A percentile compares a stretch with the other conserved stretches of the same genome.
Evolutionary conservation across 495 filamentous ascomycete species (phyloP).

Genomic region (Hypoxylon cercidicola): DNA sequence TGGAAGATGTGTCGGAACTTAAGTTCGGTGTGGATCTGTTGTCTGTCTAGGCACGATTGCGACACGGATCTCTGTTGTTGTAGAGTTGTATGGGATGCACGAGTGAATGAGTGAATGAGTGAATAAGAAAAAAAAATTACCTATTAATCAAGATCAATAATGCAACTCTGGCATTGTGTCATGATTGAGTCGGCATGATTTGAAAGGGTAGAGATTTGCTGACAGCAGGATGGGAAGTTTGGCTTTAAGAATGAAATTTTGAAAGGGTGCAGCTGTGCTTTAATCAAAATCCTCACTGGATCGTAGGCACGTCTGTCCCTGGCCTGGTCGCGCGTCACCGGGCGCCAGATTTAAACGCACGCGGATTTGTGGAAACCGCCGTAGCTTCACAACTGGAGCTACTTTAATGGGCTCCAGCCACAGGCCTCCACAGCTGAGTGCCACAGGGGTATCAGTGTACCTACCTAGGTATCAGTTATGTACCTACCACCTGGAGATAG

Average conservation of each 20-base stretch:
- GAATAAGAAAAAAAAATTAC: conserved; percentile 13
- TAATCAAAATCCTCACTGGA: conserved; percentile 29
- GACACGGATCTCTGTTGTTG: conserved; percentile 3
- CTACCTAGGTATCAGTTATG: too few species aligned
- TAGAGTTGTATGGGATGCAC: not conserved
- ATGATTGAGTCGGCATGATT: conserved; percentile 16
- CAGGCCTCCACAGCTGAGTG: too few species aligned
- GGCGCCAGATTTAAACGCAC: too few species aligned
- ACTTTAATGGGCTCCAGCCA: conserved; percentile 17
- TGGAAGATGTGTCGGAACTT: conserved; percentile 16
- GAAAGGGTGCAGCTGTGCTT: conserved; percentile 12
- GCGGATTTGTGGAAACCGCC: too few species aligned
- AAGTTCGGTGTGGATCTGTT: not conserved
- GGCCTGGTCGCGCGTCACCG: conserved; percentile 7
- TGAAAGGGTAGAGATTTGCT: conserved; percentile 11
- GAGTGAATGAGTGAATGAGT: too few species aligned
- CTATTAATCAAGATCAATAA: conserved; percentile 15
- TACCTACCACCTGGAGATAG: too few species aligned
- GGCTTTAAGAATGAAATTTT: conserved; percentile 15
- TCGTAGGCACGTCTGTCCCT: conserved; percentile 14
- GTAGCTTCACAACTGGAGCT: too few species aligned
- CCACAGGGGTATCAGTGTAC: too few species aligned
- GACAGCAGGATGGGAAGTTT: not conserved
- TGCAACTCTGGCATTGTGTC: conserved; percentile 17
- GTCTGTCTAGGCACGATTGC: not conserved